A percentile compares a stretch with the other conserved stretches of the same genome.
Conservation (phyloP, 768 basidiomycete genomes). For the Ramaria sp. region DNA sequence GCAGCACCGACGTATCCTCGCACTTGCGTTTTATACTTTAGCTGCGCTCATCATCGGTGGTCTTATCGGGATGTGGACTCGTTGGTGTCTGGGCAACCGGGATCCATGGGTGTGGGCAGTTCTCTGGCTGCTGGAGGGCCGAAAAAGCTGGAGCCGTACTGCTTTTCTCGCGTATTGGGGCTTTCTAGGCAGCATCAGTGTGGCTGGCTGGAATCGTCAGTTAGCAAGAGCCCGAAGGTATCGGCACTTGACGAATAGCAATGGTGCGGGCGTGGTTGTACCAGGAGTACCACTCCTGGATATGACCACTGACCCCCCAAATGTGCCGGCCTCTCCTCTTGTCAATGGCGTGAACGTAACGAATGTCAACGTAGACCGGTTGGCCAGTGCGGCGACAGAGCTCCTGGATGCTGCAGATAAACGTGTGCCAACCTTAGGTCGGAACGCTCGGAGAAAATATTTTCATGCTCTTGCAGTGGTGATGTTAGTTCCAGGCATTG, state of each 20-base stretch:
- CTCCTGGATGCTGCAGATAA: slow-evolving; percentile 82
- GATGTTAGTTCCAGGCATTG: slow-evolving; percentile 95
- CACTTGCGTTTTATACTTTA: slow-evolving; percentile 75
- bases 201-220: slow-evolving; percentile 93
- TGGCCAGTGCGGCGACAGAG: slow-evolving; percentile 29
- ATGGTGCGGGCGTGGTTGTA: slow-evolving; percentile 26
- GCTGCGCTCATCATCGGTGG: slow-evolving; percentile 68
- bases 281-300: slow-evolving; percentile 18
- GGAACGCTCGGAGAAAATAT: slow-evolving; percentile 92
- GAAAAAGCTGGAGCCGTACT: slow-evolving; percentile 67
- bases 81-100: slow-evolving; percentile 69
- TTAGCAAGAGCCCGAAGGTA: slow-evolving; percentile 67
- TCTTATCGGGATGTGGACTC: slow-evolving; percentile 86
- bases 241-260: slow-evolving; percentile 27
- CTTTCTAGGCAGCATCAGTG: slow-evolving; percentile 65
- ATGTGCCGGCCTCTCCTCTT: slow-evolving; percentile 11
- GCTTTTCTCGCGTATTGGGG: slow-evolving; percentile 82
- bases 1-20: slow-evolving; percentile 72
- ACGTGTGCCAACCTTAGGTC: slow-evolving; percentile 75
- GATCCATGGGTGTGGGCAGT: slow-evolving; percentile 86
- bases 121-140: slow-evolving; percentile 68
- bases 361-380: slow-evolving; percentile 25
- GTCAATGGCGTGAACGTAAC: slow-evolving; percentile 37
- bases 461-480: slow-evolving; percentile 93
- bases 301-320: slow-evolving; percentile 5